These are phyloP conservation scores for Termitomyces sp. DNA, from an alignment of 768 basidiomycete species.

Conservation along the genomic window DNA sequence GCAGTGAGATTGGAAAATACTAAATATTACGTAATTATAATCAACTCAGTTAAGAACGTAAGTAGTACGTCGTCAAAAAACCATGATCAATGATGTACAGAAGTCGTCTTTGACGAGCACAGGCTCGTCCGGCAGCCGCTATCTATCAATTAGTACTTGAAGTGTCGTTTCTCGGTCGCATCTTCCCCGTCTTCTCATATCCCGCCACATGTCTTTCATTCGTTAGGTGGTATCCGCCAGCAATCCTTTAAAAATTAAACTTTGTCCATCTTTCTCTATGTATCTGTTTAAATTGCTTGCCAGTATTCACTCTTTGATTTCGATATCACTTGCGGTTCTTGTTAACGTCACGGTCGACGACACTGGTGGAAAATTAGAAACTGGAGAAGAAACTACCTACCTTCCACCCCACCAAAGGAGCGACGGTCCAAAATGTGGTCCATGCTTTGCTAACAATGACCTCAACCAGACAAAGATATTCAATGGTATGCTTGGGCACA, in stretches of 20 bases:
- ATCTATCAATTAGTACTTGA: background rate
- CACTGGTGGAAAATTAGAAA: conserved; percentile 24
- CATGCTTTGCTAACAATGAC: conserved; percentile 18
- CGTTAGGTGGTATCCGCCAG: background rate
- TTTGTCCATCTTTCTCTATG: conserved; percentile 14
- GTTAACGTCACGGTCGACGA: conserved; percentile 40
- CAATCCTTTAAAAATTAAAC: background rate
- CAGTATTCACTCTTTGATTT: conserved; percentile 7
- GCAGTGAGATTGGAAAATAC: background rate
- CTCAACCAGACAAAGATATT: conserved; percentile 14
- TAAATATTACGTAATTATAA: background rate
- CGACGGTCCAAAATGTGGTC: conserved; percentile 18
- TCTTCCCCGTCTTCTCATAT: background rate
- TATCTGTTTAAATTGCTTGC: conserved; percentile 5
- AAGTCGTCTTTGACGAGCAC: background rate
- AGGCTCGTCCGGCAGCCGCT: background rate
- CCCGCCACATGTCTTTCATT: background rate
- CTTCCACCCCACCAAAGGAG: conserved; percentile 28
- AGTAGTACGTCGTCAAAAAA: background rate
- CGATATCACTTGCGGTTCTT: conserved; percentile 9
- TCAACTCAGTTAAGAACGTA: background rate
- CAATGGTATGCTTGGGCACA: conserved; percentile 10
- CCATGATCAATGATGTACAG: background rate
- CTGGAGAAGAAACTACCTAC: conserved; percentile 27
- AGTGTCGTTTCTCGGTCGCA: background rate